phyloP scores from a whole-genome alignment of 768 basidiomycete genomes.

The Auricularia cornea region DNA sequence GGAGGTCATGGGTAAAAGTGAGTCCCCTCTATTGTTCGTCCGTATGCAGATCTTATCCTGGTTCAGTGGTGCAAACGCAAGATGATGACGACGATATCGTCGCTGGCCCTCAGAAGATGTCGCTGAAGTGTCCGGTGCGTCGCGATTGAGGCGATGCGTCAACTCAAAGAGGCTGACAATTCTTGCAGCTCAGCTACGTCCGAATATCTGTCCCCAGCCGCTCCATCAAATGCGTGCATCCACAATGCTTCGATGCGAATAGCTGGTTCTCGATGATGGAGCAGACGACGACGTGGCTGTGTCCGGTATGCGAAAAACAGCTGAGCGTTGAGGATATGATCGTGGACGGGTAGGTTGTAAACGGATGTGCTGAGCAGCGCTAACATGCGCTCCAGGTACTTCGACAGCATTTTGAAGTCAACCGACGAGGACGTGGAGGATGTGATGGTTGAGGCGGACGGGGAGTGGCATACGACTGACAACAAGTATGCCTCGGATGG shows the following conservation, averaged over 20 bases:
- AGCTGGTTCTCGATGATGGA: slow-evolving; percentile 96
- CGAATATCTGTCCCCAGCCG: slow-evolving; percentile 80
- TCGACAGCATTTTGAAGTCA: slow-evolving; percentile 71
- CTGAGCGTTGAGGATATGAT: slow-evolving; percentile 76
- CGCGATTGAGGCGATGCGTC: background rate
- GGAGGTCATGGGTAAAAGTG: slow-evolving; percentile 64
- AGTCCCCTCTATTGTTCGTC: too few species aligned
- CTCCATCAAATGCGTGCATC: slow-evolving; percentile 78
- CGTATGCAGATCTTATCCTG: too few species aligned
- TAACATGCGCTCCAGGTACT: slow-evolving; percentile 50
- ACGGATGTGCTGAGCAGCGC: background rate
- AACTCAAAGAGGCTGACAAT: background rate
- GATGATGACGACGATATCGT: slow-evolving; percentile 86
- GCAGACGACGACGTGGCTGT: slow-evolving; percentile 91
- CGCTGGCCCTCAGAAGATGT: slow-evolving; percentile 83
- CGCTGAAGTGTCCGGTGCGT: slow-evolving; percentile 87
- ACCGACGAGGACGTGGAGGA: slow-evolving; percentile 81
- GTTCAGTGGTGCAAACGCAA: slow-evolving; percentile 47
- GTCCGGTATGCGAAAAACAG: slow-evolving; percentile 83
- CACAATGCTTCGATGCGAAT: slow-evolving; percentile 91
- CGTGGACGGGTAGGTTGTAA: slow-evolving; percentile 69
- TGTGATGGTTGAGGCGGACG: slow-evolving; percentile 88
- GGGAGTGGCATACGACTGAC: slow-evolving; percentile 92
- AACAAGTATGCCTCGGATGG: slow-evolving; percentile 66
- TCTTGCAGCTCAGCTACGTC: slow-evolving; percentile 66